Base-by-base conservation (phyloP, 495 filamentous ascomycete genomes). In the Hyaloscypha variabilis region DNA sequence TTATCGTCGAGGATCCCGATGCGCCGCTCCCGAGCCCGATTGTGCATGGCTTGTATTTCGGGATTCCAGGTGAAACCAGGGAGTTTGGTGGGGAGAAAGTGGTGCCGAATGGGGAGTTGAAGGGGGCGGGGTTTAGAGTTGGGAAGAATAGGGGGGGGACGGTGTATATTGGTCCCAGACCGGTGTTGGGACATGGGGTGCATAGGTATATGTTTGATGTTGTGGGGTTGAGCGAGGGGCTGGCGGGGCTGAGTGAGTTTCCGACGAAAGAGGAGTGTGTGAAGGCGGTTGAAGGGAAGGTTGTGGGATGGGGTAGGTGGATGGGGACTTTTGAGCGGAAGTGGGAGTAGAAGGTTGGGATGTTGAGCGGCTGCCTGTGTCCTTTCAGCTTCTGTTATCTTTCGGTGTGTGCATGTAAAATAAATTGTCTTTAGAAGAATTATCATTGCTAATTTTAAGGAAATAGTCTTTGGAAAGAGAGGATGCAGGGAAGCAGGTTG, bases 231-330 rank as follows among this genome's bases (percentile, higher is more conserved):
- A 71, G 70, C 26, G 69, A 83, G 34, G 71, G 78, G 62, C 58
- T 67, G 28, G 69, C 51, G 6, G 63, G 74, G 24, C 57, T 83
- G 42, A 78, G 71, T 39, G 55, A 62, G 4, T 63, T 72, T 57
- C 73, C 75, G 25, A 80, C 71, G n/a, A 77, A 78, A 52, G 75
- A 78, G 23, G 74, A 67, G 50, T 46, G 62, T 5, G 31, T 49
- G 31, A 56, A 31, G 31, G 58, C 49, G 21, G 54, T 25, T 82
- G 67, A 69, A 23, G 81, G 78, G 3, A 83, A 84, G 66, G 74
- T 85, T 26, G 60, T 78, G 24, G 80, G 73, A 21, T 85, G 83
- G 82, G 83, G 81, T 2, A 77, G 76, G 68, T 86, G 82, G 81
- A 71, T 81, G 65, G 83, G 80, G 19, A 63, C 76, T 14, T 79